These are phyloP conservation scores for Plicaturopsis crispa DNA, from an alignment of 768 basidiomycete genomes.

Conservation along the genomic window DNA sequence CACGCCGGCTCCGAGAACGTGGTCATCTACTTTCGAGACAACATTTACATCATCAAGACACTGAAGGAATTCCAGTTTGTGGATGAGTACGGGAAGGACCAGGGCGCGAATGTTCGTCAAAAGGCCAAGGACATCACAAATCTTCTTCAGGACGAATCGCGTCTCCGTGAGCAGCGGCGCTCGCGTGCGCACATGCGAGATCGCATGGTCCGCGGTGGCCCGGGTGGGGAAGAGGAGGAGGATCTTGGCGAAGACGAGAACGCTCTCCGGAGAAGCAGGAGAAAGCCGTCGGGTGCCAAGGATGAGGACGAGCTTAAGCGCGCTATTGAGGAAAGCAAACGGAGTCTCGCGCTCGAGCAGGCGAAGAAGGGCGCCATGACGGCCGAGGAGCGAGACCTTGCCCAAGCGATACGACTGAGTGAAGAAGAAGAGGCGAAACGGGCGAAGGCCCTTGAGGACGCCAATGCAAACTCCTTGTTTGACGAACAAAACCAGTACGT, in stretches of 20 bases:
- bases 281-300: slow-evolving; percentile 20
- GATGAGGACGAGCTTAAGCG: slow-evolving; percentile 80
- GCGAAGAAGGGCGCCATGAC: slow-evolving; percentile 28
- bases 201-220: slow-evolving; percentile 72
- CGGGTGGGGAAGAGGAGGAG: slow-evolving; percentile 30
- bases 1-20: slow-evolving; percentile 98
- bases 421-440: slow-evolving; percentile 86
- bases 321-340: slow-evolving; percentile 90
- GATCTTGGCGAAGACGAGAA: slow-evolving; percentile 21
- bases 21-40: slow-evolving; percentile 96
- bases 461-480: slow-evolving; percentile 71
- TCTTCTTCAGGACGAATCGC: slow-evolving; percentile 76
- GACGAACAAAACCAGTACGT: slow-evolving; percentile 72
- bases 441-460: slow-evolving; percentile 60
- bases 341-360: slow-evolving; percentile 62
- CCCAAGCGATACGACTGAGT: slow-evolving; percentile 76
- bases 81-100: slow-evolving; percentile 94
- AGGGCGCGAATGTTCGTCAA: slow-evolving; percentile 95
- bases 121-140: slow-evolving; percentile 99
- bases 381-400: slow-evolving; percentile 78
- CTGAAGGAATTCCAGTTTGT: slow-evolving; percentile 97
- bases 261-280: slow-evolving; percentile 24
- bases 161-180: slow-evolving; percentile 80
- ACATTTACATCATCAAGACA: slow-evolving; percentile 96
- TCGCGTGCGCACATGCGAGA: slow-evolving; percentile 89